Conservation (phyloP, 495 filamentous ascomycete species). For the Neurospora terricola region DNA sequence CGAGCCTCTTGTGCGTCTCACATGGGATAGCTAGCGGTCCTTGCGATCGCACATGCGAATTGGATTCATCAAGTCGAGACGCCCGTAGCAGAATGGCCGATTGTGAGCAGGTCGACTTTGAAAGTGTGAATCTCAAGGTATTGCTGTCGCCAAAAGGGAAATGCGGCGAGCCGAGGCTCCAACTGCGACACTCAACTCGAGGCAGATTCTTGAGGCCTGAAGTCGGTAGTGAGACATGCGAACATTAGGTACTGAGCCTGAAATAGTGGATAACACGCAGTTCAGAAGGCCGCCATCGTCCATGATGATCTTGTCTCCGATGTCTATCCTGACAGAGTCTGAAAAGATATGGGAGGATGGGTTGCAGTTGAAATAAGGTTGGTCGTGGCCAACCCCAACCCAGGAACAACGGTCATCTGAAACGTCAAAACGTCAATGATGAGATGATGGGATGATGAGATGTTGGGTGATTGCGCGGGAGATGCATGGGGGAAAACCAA, state of each 20-base stretch:
- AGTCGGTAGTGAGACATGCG: not conserved
- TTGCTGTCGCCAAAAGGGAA: not conserved
- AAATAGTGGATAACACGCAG: not conserved
- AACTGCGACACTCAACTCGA: not conserved
- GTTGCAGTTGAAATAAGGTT: not conserved
- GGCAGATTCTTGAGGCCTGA: not conserved
- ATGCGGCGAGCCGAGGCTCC: not conserved
- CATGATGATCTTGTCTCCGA: not conserved
- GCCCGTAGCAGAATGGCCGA: not conserved
- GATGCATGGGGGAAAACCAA: not conserved
- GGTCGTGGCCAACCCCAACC: not conserved
- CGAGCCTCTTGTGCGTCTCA: not conserved
- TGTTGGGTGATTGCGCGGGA: not conserved
- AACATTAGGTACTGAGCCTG: not conserved
- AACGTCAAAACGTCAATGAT: not conserved
- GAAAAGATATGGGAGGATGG: not conserved
- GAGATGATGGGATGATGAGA: not conserved
- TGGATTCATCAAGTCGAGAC: not conserved
- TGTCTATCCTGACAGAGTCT: not conserved
- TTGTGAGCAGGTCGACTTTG: not conserved
- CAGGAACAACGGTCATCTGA: not conserved
- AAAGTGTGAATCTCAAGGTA: not conserved
- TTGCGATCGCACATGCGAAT: not conserved
- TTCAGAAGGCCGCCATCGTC: not conserved
- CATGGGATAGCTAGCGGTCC: not conserved